phyloP scores from a whole-genome alignment of 257 asterid species.

The Asclepias syriaca region DNA sequence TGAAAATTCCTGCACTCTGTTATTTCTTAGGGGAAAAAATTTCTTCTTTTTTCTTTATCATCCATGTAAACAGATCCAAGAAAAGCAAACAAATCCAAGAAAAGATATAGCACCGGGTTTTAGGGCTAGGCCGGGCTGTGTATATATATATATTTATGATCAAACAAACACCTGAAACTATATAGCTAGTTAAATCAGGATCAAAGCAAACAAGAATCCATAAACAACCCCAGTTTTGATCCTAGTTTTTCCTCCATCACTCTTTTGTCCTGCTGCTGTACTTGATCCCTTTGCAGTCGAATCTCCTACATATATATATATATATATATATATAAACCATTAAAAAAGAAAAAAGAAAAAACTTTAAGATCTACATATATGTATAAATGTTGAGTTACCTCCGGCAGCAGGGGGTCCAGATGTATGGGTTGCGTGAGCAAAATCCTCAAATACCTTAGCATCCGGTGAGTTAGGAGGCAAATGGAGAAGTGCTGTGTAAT shows the following conservation, averaged over 20 bases:
- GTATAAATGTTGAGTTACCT: neutral
- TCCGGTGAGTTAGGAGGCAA: slow-evolving; percentile 79
- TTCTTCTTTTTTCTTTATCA: no score
- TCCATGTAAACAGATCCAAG: neutral
- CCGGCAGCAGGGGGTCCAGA: slow-evolving; percentile 24
- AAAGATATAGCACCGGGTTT: neutral
- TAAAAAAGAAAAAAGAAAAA: neutral
- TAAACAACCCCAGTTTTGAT: slow-evolving; percentile 23
- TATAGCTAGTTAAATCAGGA: slow-evolving; percentile 6
- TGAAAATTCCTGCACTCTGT: neutral
- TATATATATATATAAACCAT: neutral
- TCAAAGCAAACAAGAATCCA: slow-evolving; percentile 21
- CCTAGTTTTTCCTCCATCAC: slow-evolving; percentile 34
- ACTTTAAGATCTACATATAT: neutral
- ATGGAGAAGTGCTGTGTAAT: slow-evolving; percentile 50
- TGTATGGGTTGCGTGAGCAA: slow-evolving; percentile 34
- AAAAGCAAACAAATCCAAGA: neutral
- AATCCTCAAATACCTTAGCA: slow-evolving; percentile 68
- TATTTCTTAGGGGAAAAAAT: neutral
- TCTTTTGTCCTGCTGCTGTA: slow-evolving; percentile 15
- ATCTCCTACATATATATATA: slow-evolving; percentile 17
- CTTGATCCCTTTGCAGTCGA: slow-evolving; percentile 25
- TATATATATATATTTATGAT: neutral
- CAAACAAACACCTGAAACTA: slow-evolving; percentile 2
- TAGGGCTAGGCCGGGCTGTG: no score